phyloP scores from a whole-genome alignment of 768 basidiomycete species.

The Vishniacozyma victoriae region DNA sequence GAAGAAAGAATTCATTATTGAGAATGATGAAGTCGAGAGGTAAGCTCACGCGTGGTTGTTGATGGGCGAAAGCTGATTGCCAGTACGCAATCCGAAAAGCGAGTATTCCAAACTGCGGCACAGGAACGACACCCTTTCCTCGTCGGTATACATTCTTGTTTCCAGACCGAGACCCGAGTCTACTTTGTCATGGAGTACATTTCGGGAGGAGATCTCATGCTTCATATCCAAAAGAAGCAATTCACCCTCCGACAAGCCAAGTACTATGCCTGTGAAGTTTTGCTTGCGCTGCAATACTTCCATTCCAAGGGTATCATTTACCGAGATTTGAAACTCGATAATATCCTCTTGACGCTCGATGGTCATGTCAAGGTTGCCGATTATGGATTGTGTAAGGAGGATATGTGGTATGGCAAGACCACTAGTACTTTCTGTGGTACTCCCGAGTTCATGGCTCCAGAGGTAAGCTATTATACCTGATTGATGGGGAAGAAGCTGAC shows the following conservation, averaged over 20 bases:
- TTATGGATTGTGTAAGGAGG: constrained; percentile 98
- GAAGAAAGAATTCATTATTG: constrained; percentile 99
- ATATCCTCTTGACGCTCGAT: constrained; percentile 90
- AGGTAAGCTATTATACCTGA: constrained; percentile 56
- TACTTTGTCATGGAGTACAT: constrained; percentile 99
- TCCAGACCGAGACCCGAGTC: constrained; percentile 98
- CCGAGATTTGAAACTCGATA: constrained; percentile 89
- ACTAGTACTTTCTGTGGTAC: constrained; percentile 99
- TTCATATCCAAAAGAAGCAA: constrained; percentile 98
- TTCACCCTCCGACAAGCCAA: constrained; percentile 98
- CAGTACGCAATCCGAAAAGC: constrained; percentile 97
- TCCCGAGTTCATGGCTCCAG: constrained; percentile 99
- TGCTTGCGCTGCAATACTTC: constrained; percentile 95
- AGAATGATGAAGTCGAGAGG: constrained; percentile 99
- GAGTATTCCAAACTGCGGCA: constrained; percentile 95
- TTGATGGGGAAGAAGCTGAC: not conserved
- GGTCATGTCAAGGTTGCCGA: constrained; percentile 99
- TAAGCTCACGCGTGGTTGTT: constrained; percentile 45
- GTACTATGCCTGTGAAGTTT: constrained; percentile 95
- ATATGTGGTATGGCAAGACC: constrained; percentile 94
- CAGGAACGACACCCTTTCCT: constrained; percentile 95
- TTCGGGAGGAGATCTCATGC: constrained; percentile 96
- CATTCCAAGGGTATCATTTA: constrained; percentile 99
- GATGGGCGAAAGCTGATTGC: not conserved
- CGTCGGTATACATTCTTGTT: constrained; percentile 93